Conservation (phyloP, 2,329 filamentous ascomycete species). For the Colletotrichum sansevieriae region DNA sequence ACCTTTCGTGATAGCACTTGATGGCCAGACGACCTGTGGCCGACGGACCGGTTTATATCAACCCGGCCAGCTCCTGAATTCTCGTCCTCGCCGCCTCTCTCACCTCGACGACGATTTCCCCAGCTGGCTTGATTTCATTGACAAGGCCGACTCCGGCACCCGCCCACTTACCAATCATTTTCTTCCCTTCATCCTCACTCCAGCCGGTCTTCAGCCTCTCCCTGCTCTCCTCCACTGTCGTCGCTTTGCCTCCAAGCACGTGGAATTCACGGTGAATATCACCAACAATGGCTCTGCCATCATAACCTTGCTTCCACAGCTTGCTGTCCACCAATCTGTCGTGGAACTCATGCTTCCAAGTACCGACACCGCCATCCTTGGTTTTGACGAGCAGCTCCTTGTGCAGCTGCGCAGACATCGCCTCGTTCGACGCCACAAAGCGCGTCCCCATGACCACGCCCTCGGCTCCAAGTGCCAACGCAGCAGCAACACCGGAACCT, state of each 20-base stretch:
- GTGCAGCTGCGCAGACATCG: slow-evolving; percentile 54
- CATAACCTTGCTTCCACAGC: slow-evolving; percentile 59
- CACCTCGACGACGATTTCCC: slow-evolving; percentile 58
- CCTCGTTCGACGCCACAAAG: slow-evolving; percentile 61
- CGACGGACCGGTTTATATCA: slow-evolving; percentile 29
- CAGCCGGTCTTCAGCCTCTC: slow-evolving; percentile 54
- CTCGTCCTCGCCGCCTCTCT: slow-evolving; percentile 53
- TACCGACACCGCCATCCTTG: slow-evolving; percentile 59
- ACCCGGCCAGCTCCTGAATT: slow-evolving; percentile 48
- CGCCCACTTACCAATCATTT: slow-evolving; percentile 54
- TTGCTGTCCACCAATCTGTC: slow-evolving; percentile 54
- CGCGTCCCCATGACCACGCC: slow-evolving; percentile 60
- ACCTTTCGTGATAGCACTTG: background rate
- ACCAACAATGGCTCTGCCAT: slow-evolving; percentile 58
- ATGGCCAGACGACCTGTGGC: too few species aligned
- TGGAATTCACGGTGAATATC: slow-evolving; percentile 56
- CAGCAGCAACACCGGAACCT: slow-evolving; percentile 67
- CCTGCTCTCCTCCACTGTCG: slow-evolving; percentile 54
- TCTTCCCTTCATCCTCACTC: slow-evolving; percentile 49
- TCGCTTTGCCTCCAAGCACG: slow-evolving; percentile 35
- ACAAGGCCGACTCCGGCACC: slow-evolving; percentile 61
- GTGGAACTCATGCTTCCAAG: slow-evolving; percentile 62
- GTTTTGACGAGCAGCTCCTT: slow-evolving; percentile 57
- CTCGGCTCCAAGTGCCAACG: slow-evolving; percentile 63
- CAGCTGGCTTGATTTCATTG: slow-evolving; percentile 55